Evolutionary conservation across 768 basidiomycete genomes (phyloP), one percentile per base, ranked within the genome.

Genomic region (Xanthoconium purpureum): DNA sequence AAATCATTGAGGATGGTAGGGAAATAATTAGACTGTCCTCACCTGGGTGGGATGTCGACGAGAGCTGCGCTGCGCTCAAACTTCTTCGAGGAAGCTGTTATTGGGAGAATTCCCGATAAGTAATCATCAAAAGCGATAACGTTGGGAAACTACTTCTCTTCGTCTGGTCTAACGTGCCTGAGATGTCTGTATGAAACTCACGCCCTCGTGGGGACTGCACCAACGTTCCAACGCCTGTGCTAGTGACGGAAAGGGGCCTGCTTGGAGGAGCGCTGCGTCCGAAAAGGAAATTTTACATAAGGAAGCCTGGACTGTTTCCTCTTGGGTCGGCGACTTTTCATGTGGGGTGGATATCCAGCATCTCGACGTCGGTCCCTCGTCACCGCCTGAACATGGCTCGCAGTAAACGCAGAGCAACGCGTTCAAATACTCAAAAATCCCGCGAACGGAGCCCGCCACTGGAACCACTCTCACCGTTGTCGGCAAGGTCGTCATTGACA

Each of bases 361-460:
- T 59, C 59, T 49, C 57, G 24, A 47, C 54, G 43, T 43, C 29
- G 20, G 54, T 49, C 47, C 42, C 45, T 39, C 51, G 43, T 52
- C 50, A 50, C n/a, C 30, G 14, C 53, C 58, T 47, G 52, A 58
- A 54, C 50, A 81, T 81, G 80, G 73, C 77, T 64, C 77, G 74
- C 40, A 67, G 70, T 58, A 76, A 74, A 64, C 79, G 81, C 54
- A 75, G 79, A 58, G 61, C 70, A 46, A 71, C 74, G 37, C 76
- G 78, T 52, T 71, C 67, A 35, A 75, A 70, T 55, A 37, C 66
- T 15, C 72, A 66, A 52, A 75, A 77, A 50, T 67, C 71, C 3
- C 71, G 69, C 38, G 74, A 75, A 57, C 62, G 59, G 40, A 70
- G 66, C 20, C 71, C 72, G 5, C 65, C 66, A 30, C 65, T 52